These are phyloP conservation scores for Eucommia ulmoides DNA, from an alignment of 257 asterid species.

Conservation along the genomic window DNA sequence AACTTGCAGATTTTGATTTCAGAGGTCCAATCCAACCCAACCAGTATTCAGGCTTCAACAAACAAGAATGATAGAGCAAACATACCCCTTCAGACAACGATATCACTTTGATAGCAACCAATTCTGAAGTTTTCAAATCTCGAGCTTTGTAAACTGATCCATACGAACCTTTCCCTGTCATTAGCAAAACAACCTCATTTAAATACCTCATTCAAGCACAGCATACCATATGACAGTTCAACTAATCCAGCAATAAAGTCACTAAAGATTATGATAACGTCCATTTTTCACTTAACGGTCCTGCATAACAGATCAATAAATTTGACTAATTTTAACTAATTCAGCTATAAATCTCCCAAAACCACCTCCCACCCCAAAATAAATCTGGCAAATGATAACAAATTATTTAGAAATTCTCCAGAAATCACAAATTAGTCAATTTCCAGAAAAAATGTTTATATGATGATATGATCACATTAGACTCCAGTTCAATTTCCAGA, in stretches of 20 bases:
- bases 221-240: not conserved
- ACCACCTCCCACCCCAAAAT: not conserved
- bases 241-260: too few species aligned
- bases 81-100: slow-evolving; percentile 95
- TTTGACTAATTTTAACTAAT: too few species aligned
- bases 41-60: slow-evolving; percentile 3
- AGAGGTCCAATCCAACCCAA: slow-evolving; percentile 4
- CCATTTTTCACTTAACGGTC: too few species aligned
- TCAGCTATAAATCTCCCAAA: not conserved
- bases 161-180: slow-evolving; percentile 91
- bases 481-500: not conserved
- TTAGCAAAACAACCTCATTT: too few species aligned
- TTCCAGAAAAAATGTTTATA: not conserved
- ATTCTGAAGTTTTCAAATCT: slow-evolving; percentile 73
- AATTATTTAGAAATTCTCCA: not conserved
- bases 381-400: too few species aligned
- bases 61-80: slow-evolving; percentile 1
- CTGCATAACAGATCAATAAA: too few species aligned
- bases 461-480: too few species aligned
- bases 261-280: too few species aligned
- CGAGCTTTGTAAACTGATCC: slow-evolving; percentile 97
- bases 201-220: too few species aligned
- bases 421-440: not conserved
- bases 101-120: slow-evolving; percentile 96
- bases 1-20: slow-evolving; percentile 8